Evolutionary conservation across 1,284 basidiomycete species (phyloP).

Genomic region (Ceratobasidium sp.): DNA sequence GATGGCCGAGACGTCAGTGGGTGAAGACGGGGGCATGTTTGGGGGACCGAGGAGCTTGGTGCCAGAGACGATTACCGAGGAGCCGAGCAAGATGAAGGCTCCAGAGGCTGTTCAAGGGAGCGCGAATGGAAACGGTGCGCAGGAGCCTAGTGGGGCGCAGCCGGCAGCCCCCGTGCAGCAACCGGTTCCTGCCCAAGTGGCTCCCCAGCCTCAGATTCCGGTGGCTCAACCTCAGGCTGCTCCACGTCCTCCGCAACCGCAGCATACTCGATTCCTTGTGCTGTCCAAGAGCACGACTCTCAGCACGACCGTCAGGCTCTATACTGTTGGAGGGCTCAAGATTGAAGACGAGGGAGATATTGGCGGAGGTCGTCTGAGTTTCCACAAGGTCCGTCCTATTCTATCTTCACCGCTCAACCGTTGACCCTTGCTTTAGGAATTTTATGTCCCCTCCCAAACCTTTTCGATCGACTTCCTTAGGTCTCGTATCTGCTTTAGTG

Average conservation of each 20-base stretch:
- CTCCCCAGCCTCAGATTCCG: constrained; percentile 6
- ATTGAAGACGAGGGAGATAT: constrained; percentile 41
- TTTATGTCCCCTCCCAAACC: constrained; percentile 39
- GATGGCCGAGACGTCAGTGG: background rate
- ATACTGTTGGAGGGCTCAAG: constrained; percentile 40
- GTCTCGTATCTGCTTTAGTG: constrained; percentile 40
- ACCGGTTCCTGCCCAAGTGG: background rate
- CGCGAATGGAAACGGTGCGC: constrained; percentile 2
- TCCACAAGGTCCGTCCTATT: constrained; percentile 32
- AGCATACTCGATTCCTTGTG: constrained; percentile 31
- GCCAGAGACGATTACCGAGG: constrained; percentile 30
- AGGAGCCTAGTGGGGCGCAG: background rate
- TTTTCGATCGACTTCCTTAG: constrained; percentile 43
- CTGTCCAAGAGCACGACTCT: constrained; percentile 43
- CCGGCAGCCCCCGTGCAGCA: background rate
- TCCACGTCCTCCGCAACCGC: constrained; percentile 15
- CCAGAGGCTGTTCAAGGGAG: background rate
- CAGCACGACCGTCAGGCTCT: constrained; percentile 35
- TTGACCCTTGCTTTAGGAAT: constrained; percentile 22
- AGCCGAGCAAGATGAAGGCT: constrained; percentile 13
- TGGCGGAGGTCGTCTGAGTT: constrained; percentile 33
- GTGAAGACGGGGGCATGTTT: background rate
- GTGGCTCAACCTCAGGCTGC: background rate
- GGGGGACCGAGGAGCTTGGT: constrained; percentile 18
- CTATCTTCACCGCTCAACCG: background rate